phyloP scores from a whole-genome alignment of 192 early-diverging fungal species.

The Kickxella alabastrina region DNA sequence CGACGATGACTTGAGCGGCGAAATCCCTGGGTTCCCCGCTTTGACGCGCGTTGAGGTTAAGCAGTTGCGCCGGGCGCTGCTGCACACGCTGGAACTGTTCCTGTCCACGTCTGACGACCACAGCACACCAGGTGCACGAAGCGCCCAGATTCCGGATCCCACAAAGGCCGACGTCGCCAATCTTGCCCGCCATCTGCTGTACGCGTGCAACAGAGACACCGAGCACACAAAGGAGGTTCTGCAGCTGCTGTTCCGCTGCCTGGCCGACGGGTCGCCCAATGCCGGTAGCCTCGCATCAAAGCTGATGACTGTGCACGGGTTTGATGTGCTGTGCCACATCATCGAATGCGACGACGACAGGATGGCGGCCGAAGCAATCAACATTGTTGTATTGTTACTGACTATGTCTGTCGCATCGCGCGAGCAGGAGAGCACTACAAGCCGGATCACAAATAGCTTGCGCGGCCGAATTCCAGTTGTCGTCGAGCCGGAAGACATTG shows the following conservation, averaged over 20 bases:
- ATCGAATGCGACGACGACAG: conserved; percentile 41
- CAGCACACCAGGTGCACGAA: background rate
- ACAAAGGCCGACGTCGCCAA: conserved; percentile 25
- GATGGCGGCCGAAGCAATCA: conserved; percentile 33
- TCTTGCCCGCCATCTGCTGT: conserved; percentile 29
- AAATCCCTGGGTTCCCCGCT: conserved; percentile 18
- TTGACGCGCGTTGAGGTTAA: conserved; percentile 18
- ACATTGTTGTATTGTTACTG: conserved; percentile 38
- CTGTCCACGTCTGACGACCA: conserved; percentile 25
- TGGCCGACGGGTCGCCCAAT: conserved; percentile 38
- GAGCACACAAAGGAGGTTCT: conserved; percentile 38
- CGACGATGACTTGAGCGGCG: conserved; percentile 3
- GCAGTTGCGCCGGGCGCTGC: conserved; percentile 21
- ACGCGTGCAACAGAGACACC: conserved; percentile 35
- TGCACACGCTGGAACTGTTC: conserved; percentile 35
- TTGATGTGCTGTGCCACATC: conserved; percentile 33
- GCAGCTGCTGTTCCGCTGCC: conserved; percentile 37
- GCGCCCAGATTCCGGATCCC: conserved; percentile 5
- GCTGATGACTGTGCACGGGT: conserved; percentile 17
- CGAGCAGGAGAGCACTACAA: conserved; percentile 29
- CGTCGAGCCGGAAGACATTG: conserved; percentile 17
- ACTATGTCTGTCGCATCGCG: conserved; percentile 18
- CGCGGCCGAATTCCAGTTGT: conserved; percentile 17
- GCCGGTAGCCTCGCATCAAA: conserved; percentile 22
- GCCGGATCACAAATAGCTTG: conserved; percentile 38